Evolutionary conservation across 805 yeast genomes (phyloP).

Genomic region (Brettanomyces bruxellensis): DNA sequence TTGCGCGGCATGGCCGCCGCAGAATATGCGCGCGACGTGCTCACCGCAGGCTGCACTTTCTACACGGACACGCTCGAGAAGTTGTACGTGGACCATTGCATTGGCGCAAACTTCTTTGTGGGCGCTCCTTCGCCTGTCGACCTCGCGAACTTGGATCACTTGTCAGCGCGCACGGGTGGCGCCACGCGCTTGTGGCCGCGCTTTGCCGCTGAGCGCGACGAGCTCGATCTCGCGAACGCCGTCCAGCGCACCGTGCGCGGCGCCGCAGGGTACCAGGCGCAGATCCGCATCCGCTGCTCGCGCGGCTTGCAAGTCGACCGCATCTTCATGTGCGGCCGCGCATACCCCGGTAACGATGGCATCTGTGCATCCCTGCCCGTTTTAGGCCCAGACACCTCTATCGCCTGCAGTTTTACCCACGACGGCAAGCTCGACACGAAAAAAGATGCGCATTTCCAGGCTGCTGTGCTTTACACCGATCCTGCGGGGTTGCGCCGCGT

Average conservation of each 20-base stretch:
- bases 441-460: slow-evolving; percentile 82
- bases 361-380: slow-evolving; percentile 4
- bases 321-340: slow-evolving; percentile 56
- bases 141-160: slow-evolving; percentile 59
- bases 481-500: slow-evolving; percentile 69
- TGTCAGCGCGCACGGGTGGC: slow-evolving; percentile 68
- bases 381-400: slow-evolving; percentile 42
- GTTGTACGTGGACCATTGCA: slow-evolving; percentile 44
- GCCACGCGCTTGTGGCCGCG: slow-evolving; percentile 51
- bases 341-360: slow-evolving; percentile 22
- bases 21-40: slow-evolving; percentile 36
- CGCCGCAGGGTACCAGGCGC: slow-evolving; percentile 67
- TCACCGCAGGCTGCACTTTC: slow-evolving; percentile 51
- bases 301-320: slow-evolving; percentile 74
- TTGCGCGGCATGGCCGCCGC: slow-evolving; percentile 25
- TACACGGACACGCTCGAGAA: slow-evolving; percentile 49
- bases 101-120: slow-evolving; percentile 72
- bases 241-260: slow-evolving; percentile 42
- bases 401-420: slow-evolving; percentile 64
- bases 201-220: slow-evolving; percentile 64
- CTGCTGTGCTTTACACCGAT: slow-evolving; percentile 80
- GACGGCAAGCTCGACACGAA: slow-evolving; percentile 67
- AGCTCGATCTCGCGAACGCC: slow-evolving; percentile 49
- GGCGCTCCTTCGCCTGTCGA: slow-evolving; percentile 58
- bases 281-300: slow-evolving; percentile 78